Evolutionary conservation across 1,284 basidiomycete species (phyloP).

Genomic region (Ceratobasidium sp.): DNA sequence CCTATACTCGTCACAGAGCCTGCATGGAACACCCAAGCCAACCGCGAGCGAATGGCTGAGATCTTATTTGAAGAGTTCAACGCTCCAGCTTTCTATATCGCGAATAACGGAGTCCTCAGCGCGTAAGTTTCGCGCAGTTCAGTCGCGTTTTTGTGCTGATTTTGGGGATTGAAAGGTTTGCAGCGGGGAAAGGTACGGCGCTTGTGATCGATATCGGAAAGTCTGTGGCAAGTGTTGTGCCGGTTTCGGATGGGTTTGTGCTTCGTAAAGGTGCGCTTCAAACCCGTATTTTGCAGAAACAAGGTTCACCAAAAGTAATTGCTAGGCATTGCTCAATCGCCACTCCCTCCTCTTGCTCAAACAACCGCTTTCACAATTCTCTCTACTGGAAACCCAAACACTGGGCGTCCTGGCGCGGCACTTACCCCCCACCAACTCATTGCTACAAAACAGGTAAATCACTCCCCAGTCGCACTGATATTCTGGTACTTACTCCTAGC

Average conservation of each 20-base stretch:
- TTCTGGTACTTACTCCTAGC: conserved; percentile 34
- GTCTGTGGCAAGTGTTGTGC: conserved; percentile 89
- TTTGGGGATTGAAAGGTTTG: conserved; percentile 72
- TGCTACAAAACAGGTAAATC: conserved; percentile 74
- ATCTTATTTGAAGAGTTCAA: conserved; percentile 97
- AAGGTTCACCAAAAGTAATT: conserved; percentile 5
- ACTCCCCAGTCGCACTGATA: neutral
- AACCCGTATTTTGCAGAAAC: neutral
- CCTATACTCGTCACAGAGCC: conserved; percentile 96
- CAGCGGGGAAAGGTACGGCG: conserved; percentile 93
- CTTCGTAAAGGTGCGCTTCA: conserved; percentile 85
- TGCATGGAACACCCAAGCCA: conserved; percentile 92
- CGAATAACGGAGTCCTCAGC: conserved; percentile 95
- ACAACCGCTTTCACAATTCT: conserved; percentile 79
- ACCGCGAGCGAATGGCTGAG: conserved; percentile 93
- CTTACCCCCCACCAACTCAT: conserved; percentile 90
- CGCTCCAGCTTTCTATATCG: conserved; percentile 96
- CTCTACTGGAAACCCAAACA: conserved; percentile 55
- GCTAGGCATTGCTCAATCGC: conserved; percentile 76
- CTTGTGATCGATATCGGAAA: conserved; percentile 95
- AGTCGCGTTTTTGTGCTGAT: conserved; percentile 7
- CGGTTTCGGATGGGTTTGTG: conserved; percentile 98
- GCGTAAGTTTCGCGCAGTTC: conserved; percentile 70
- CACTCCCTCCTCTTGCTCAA: conserved; percentile 81
- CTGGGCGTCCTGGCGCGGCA: conserved; percentile 68